Base-by-base conservation (phyloP, 2,329 filamentous ascomycete genomes). In the Epichloe baconii region DNA sequence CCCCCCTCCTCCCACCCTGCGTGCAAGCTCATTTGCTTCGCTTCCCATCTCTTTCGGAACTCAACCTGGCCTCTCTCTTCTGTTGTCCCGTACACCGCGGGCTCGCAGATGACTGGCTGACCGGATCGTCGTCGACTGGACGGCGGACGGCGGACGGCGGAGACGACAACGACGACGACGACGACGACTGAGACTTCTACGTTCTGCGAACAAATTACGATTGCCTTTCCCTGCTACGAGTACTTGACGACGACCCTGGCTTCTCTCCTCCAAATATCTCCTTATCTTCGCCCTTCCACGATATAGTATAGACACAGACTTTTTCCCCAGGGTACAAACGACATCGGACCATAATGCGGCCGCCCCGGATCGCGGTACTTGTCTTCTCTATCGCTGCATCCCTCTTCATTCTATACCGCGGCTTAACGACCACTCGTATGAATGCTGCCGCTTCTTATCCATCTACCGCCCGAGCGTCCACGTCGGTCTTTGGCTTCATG, bases 361-460 rank as follows among this genome's bases (percentile, higher is more conserved):
- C 76, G 43, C 74, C 76, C 52, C 72, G 76, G 58, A 69, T 79
- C 57, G 69, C 71, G 59, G 75, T 79, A 52, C 69, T 80, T 61
- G 67, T 72, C 54, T 66, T 79, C 61, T 79, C 78, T 64, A 70
- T 73, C 60, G 67, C 71, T 60, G 72, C 73, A 45, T 73, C 72
- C 49, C 66, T 80, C 58, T 78, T 80, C 63, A 69, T 80, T 59
- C 65, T 79, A 55, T 76, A 72, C 61, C 76, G 77, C 56, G 70
- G 75, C 53, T 61, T 79, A 58, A 68, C 67, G n/a, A 54, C 63
- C 48, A 56, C 58, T 34, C 61, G 58, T 49, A 52, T 58, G 45
- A 57, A 59, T 52, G 58, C 56, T 11, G 52, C 37, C 57, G 57
- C 53, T 41, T 53, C 58, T 43, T 58, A 59, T 52, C 57, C 60